phyloP scores from a whole-genome alignment of 1,284 basidiomycete species.

The Tilletia indica region DNA sequence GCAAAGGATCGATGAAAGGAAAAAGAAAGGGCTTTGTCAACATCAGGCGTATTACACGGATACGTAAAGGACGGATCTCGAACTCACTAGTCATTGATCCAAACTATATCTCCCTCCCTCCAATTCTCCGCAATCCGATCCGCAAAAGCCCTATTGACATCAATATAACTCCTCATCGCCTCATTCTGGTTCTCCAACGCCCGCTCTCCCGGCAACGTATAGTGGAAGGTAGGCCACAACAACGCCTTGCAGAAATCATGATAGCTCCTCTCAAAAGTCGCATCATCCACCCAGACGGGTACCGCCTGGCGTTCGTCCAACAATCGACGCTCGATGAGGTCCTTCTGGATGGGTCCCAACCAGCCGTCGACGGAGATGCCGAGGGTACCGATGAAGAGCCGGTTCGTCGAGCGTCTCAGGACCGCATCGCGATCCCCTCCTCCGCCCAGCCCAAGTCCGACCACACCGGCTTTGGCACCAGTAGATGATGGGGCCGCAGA shows the following conservation, averaged over 20 bases:
- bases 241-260: constrained; percentile 87
- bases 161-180: constrained; percentile 73
- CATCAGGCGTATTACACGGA: constrained; percentile 61
- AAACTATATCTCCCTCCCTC: constrained; percentile 75
- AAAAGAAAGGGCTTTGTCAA: background rate
- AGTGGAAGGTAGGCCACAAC: constrained; percentile 83
- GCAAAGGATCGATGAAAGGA: constrained; percentile 19
- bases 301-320: constrained; percentile 63
- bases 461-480: background rate
- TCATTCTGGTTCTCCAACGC: constrained; percentile 74
- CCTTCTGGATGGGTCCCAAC: constrained; percentile 54
- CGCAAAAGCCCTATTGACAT: constrained; percentile 80
- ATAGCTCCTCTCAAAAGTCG: constrained; percentile 69
- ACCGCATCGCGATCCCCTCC: constrained; percentile 17
- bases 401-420: constrained; percentile 12
- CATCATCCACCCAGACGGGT: constrained; percentile 72
- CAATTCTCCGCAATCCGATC: constrained; percentile 72
- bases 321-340: constrained; percentile 67
- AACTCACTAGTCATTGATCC: constrained; percentile 50
- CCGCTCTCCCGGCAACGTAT: constrained; percentile 78
- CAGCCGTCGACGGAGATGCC: constrained; percentile 45
- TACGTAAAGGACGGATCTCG: background rate
- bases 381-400: constrained; percentile 50
- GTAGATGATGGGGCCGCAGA: no score
- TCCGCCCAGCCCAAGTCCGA: constrained; percentile 1